Base-by-base conservation (phyloP, 768 basidiomycete genomes). In the Epithele typhae region DNA sequence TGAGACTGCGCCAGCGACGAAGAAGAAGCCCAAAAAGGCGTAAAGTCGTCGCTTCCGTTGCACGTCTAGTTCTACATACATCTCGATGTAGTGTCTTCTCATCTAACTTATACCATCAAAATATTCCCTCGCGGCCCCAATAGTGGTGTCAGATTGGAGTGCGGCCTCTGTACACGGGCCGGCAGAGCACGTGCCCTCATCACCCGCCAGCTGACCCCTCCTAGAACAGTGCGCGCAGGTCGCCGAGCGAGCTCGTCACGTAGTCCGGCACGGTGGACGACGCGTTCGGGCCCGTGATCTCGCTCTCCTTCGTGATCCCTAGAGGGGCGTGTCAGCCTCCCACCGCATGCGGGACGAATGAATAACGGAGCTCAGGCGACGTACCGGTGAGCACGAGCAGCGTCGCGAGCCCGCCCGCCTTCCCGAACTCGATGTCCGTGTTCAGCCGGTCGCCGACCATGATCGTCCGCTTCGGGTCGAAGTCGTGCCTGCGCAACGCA, bases 361-460 rank as follows among this genome's bases (percentile, higher is more conserved):
- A 7, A n/a, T n/a, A n/a, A 30, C 7, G 27, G 27, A 30, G 27
- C 27, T n/a, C n/a, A n/a, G n/a, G n/a, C 30, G 9, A 55, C 66
- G 53, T 61, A 87, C 92, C 93, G n/a, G 91, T 93, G 56, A 98
- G 69, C 46, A 98, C 95, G 34, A 97, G 81, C 46, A 97, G 72
- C 0, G 95, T 97, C 15, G 85, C 65, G 18, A 96, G 74, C 22
- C 91, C 91, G 34, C 92, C 91, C 37, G 78, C 78, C 62, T 89
- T 77, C 40, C 95, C 96, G 59, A 98, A 99, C 42, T 87, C 68
- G 57, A 99, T 97, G 66, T 99, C 95, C 5, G 96, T 98, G 63
- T 90, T 87, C 54, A 99, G 75, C 50, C 95, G 80, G 68, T 99
- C 95, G 34, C 95, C 95, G 37, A 98, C 75, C 92, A 99, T 97